Evolutionary conservation across 306 rosid species (phyloP), one percentile per base, ranked within the genome.

Genomic region (Ochetophila trinervis): DNA sequence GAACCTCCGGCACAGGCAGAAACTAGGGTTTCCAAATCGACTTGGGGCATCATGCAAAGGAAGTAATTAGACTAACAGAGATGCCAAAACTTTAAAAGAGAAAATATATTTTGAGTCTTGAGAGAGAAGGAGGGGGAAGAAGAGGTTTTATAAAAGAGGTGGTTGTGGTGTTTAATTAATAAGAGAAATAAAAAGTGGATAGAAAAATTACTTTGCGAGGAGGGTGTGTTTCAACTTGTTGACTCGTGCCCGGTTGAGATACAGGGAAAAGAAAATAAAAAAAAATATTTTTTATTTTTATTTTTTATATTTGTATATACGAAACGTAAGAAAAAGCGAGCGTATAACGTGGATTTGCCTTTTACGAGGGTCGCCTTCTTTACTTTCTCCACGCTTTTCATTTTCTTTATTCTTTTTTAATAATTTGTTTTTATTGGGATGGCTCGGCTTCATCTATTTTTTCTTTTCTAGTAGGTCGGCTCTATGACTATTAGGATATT

Each of bases 1-100:
- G 82, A 63, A 24, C 80, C 84, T 13, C 88, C 97, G 57, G 96
- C 83, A 34, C 89, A 83, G 47, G 87, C 87, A n/a, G 90, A 72
- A 42, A 87, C 97, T 42, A 92, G 68, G 34, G 83, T 79, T 69
- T 92, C 98, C 37, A 91, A 80, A 77, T 91, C 97, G 30, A 89
- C 85, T 74, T 86, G 97, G 62, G 99, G 91, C 97, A 87, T 79
- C 45, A 40, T 40, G 8, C 12, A 40, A 9, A 27, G 32, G 32
- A 42, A 48, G 27, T 5, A 49, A 61, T 3, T 6, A 59, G 21
- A 2, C 14, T 19, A 15, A 4, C 8, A 19, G 15, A 24, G 63
- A 40, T 52, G 0, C 24, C 23, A 57, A 32, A 21, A 32, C 24
- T 36, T 34, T 50, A 34, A 23, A 18, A 57, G 62, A 60, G 9